phyloP scores from a whole-genome alignment of 2,329 filamentous ascomycete species.

The Penicillium sp. region DNA sequence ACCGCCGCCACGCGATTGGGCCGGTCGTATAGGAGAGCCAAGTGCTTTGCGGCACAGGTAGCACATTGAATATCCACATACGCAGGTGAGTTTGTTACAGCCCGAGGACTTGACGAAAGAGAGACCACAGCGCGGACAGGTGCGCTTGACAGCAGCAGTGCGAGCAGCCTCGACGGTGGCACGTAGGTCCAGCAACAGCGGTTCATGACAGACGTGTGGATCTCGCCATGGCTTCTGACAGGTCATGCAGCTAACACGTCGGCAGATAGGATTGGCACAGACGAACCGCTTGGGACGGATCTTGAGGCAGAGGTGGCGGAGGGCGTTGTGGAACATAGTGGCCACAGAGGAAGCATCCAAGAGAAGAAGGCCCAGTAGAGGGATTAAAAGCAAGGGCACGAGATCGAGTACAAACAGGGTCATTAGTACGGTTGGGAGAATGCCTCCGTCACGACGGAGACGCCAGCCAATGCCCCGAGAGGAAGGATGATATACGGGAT shows the following conservation, averaged over 20 bases:
- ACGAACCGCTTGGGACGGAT: constrained; percentile 72
- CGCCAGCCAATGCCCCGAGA: constrained; percentile 54
- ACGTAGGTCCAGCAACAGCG: constrained; percentile 73
- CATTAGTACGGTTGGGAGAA: constrained; percentile 52
- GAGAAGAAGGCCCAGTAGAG: constrained; percentile 57
- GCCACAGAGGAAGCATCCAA: constrained; percentile 52
- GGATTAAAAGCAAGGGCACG: constrained; percentile 47
- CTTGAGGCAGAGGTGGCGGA: constrained; percentile 66
- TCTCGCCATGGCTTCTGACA: constrained; percentile 83
- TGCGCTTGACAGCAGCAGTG: constrained; percentile 89
- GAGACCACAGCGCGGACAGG: constrained; percentile 86
- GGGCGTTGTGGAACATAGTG: constrained; percentile 56
- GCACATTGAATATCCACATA: constrained; percentile 97
- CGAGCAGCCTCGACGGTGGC: constrained; percentile 90
- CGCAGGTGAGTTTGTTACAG: constrained; percentile 95
- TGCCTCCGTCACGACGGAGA: constrained; percentile 54
- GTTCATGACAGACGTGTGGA: constrained; percentile 86
- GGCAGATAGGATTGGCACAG: constrained; percentile 69
- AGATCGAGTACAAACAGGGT: constrained; percentile 44
- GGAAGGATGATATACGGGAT: constrained; percentile 66
- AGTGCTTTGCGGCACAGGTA: constrained; percentile 83
- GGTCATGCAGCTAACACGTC: constrained; percentile 70
- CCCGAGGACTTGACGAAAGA: constrained; percentile 90
- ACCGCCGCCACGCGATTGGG: constrained; percentile 4
- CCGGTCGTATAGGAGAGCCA: constrained; percentile 25